Conservation (phyloP, 2,329 filamentous ascomycete species). For the Scedosporium boydii region DNA sequence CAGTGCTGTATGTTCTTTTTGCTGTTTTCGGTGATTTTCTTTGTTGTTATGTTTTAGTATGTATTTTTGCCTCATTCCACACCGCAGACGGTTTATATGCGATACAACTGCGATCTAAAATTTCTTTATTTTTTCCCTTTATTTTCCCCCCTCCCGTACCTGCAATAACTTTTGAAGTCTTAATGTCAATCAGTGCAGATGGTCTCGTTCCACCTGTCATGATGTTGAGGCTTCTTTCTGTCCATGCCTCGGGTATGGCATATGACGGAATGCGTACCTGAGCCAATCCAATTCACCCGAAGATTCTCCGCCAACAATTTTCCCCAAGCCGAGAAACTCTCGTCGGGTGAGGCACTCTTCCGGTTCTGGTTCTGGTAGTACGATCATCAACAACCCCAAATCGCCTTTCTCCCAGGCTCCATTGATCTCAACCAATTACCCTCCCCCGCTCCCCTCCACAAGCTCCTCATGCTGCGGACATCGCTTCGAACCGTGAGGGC, state of each 20-base stretch:
- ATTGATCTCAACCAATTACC: neutral
- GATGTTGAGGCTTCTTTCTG: too few relatives aligned
- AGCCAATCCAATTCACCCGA: neutral
- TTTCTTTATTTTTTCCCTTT: too few relatives aligned
- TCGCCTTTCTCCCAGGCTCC: neutral
- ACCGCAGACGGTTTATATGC: too few relatives aligned
- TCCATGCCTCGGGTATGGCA: conserved; percentile 4
- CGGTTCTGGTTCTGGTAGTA: too few relatives aligned
- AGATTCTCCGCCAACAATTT: conserved; percentile 4
- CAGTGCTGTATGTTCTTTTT: neutral
- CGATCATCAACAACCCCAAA: neutral
- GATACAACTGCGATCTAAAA: too few relatives aligned
- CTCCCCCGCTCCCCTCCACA: conserved; percentile 13
- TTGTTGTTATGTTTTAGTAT: neutral
- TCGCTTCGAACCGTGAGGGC: conserved; percentile 56
- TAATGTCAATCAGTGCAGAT: too few relatives aligned
- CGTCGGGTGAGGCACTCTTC: too few relatives aligned
- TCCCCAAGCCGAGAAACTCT: conserved; percentile 1
- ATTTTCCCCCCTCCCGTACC: too few relatives aligned
- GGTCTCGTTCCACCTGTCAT: too few relatives aligned
- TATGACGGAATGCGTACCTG: conserved; percentile 5
- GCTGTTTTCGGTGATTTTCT: neutral
- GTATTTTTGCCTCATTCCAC: neutral
- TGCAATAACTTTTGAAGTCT: too few relatives aligned
- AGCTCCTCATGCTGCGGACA: conserved; percentile 59